Conservation (phyloP, 129 eudicot species). For the Flaveria bidentis region DNA sequence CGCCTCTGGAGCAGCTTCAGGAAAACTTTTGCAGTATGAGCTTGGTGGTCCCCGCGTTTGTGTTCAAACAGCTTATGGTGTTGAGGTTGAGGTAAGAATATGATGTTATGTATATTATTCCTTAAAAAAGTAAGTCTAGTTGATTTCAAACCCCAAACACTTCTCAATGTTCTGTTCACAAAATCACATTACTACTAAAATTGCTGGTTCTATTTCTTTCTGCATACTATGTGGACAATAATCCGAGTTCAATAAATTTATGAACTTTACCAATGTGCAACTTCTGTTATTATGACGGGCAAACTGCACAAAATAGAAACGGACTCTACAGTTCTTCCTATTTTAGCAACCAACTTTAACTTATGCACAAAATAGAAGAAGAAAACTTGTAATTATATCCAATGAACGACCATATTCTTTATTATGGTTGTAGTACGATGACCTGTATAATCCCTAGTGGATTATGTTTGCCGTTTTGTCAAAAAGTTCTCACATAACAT, state of each 20-base stretch:
- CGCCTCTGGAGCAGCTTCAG: constrained; percentile 99
- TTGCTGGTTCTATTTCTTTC: constrained; percentile 17
- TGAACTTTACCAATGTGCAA: background rate
- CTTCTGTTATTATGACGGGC: constrained; percentile 8
- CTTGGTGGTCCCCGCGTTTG: constrained; percentile 97
- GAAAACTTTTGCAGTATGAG: constrained; percentile 91
- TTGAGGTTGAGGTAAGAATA: constrained; percentile 87
- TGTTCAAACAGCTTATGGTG: constrained; percentile 98
- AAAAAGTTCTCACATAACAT: background rate
- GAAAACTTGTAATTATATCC: background rate
- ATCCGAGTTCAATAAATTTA: background rate
- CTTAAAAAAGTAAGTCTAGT: background rate
- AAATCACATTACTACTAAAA: background rate
- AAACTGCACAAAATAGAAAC: background rate
- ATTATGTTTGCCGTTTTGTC: background rate
- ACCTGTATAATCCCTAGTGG: background rate
- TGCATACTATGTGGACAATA: constrained; percentile 5
- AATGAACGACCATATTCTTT: background rate
- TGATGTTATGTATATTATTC: background rate
- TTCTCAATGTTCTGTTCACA: background rate
- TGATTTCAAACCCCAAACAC: constrained; percentile 1
- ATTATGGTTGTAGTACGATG: background rate
- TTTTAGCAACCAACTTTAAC: background rate
- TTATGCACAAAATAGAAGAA: background rate
- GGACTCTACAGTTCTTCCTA: background rate